Conservation (phyloP, 2,329 filamentous ascomycete genomes). For the Aspergillus chevalieri region DNA sequence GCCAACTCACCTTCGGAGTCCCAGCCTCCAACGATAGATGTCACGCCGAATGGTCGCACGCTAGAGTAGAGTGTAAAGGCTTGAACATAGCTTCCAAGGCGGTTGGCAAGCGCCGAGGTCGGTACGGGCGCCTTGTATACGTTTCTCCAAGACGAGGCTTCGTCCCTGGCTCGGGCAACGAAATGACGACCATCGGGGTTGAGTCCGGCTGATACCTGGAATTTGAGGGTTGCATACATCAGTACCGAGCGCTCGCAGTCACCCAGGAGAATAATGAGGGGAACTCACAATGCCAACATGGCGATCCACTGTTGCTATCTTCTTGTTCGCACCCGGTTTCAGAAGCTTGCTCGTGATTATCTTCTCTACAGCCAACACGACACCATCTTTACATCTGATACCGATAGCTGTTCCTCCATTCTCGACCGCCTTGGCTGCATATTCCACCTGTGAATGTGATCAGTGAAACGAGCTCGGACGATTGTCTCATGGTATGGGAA, state of each 20-base stretch:
- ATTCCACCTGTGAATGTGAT: constrained; percentile 61
- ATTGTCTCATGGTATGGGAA: background rate
- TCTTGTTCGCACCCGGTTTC: constrained; percentile 92
- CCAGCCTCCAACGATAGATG: constrained; percentile 87
- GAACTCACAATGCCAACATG: constrained; percentile 80
- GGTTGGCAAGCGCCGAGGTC: constrained; percentile 76
- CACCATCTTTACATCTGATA: constrained; percentile 93
- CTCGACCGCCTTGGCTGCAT: constrained; percentile 97
- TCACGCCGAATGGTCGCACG: constrained; percentile 93
- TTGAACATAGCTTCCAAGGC: constrained; percentile 94
- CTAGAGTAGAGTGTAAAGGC: constrained; percentile 96
- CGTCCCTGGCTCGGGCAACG: constrained; percentile 86
- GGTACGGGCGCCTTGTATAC: constrained; percentile 94
- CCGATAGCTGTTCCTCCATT: constrained; percentile 94
- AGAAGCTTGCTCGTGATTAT: constrained; percentile 91
- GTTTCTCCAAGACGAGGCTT: constrained; percentile 83
- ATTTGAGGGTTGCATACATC: background rate
- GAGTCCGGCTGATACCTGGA: constrained; percentile 84
- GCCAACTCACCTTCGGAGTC: constrained; percentile 79
- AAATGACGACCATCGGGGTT: constrained; percentile 94
- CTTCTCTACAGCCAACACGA: constrained; percentile 95
- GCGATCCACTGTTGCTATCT: constrained; percentile 89
- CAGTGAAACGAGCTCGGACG: constrained; percentile 4
- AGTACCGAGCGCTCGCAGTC: constrained; percentile 1
- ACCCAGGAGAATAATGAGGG: background rate